Evolutionary conservation across 805 yeast species (phyloP), one percentile per base, ranked within the genome.

Genomic region (Priceomyces carsonii): DNA sequence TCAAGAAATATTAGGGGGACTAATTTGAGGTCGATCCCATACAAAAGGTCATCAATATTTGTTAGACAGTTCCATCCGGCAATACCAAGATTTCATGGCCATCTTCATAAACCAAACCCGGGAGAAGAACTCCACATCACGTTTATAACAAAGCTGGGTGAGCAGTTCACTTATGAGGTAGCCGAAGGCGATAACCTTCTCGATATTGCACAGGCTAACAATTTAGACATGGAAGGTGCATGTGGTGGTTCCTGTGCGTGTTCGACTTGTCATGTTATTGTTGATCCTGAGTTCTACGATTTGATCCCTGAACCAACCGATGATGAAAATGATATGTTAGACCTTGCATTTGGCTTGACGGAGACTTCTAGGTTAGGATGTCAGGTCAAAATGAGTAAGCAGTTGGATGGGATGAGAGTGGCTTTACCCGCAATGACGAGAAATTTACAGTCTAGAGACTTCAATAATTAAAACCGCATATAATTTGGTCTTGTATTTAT

Each of bases 181-280:
- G 82, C 91, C 2, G 96, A 84, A 48, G 98, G 98, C 9, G 99
- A 93, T 55, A 80, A 89, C 23, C 55, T 93, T 18, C 66, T 93
- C 57, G 99, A 93, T 57, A 88, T 93, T 38, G 99, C 98, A 5
- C 98, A 93, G 64, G 95, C 93, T 3, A 65, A 90, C 55, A 84
- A 90, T 51, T 62, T 93, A 39, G 99, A 93, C 47, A 90, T 93
- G 93, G 99, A 93, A 59, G 96, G 82, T 29, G 99, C 99, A 0
- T 93, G 99, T 63, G 99, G 99, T 15, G 99, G 98, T 3, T 88
- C 97, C 3, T 93, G 99, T 71, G 99, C 99, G 1, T 93, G 99
- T 59, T 89, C 97, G 4, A 93, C 99, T 0, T 93, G 99, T 57
- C 99, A 93, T 63, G 82, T 93, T 35, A 91, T 93, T 33, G 89